A percentile compares a stretch with the other conserved stretches of the same genome.
Evolutionary conservation across 176 grass and related monocot species (phyloP).

Genomic region (Oropetium thomaeum): DNA sequence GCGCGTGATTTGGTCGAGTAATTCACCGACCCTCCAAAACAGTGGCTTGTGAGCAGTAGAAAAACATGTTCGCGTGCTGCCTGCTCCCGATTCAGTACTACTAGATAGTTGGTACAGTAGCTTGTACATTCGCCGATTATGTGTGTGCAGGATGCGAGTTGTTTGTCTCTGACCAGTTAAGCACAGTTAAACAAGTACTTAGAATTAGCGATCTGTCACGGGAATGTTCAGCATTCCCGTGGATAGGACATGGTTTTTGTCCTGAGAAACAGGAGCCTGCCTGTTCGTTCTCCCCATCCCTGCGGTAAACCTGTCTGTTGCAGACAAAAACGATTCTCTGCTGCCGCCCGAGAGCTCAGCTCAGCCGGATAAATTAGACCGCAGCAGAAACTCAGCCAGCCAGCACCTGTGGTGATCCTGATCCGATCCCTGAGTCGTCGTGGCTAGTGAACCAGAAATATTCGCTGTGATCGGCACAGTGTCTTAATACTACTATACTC

Average conservation of each 20-base stretch:
- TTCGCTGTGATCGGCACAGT: background rate
- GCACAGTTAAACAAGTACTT: slow-evolving; percentile 2
- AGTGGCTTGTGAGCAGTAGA: background rate
- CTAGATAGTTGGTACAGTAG: too few relatives aligned
- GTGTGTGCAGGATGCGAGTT: background rate
- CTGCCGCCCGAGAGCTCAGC: background rate
- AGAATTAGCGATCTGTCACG: background rate
- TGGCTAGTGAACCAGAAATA: slow-evolving; percentile 16
- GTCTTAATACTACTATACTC: background rate
- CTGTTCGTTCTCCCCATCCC: too few relatives aligned
- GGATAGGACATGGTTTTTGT: slow-evolving; percentile 5
- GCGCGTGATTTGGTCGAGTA: slow-evolving; percentile 17
- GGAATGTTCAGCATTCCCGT: slow-evolving; percentile 9
- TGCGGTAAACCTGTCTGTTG: too few relatives aligned
- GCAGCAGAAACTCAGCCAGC: too few relatives aligned
- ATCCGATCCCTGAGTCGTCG: background rate
- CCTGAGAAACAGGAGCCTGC: slow-evolving; percentile 19
- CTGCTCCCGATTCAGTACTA: background rate
- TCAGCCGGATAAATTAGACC: background rate
- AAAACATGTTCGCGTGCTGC: background rate
- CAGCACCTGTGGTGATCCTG: too few relatives aligned
- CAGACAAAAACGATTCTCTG: slow-evolving; percentile 32
- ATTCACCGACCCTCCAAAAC: background rate
- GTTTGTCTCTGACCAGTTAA: background rate
- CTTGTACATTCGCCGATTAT: background rate